Evolutionary conservation across 306 rosid genomes (phyloP).

Genomic region (Macrotyloma uniflorum): DNA sequence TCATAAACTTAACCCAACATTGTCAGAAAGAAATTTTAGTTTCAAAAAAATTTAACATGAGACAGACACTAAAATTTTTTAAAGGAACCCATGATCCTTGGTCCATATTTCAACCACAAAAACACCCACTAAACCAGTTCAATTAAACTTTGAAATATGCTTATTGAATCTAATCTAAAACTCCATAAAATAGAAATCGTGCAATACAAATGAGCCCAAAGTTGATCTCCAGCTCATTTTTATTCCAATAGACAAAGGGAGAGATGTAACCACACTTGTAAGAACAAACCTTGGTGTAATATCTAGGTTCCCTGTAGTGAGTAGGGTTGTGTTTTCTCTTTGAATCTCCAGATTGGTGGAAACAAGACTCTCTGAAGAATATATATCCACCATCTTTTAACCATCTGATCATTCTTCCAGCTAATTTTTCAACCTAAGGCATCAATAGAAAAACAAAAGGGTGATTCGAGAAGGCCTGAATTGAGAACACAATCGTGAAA

Average conservation of each 20-base stretch:
- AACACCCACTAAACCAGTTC: constrained; percentile 9
- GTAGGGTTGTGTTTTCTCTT: constrained; percentile 93
- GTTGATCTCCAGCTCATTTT: constrained; percentile 11
- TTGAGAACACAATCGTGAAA: constrained; percentile 19
- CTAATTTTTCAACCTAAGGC: constrained; percentile 70
- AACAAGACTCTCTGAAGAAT: constrained; percentile 96
- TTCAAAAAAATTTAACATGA: constrained; percentile 2
- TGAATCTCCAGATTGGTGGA: constrained; percentile 96
- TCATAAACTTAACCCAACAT: not conserved
- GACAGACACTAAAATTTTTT: not conserved
- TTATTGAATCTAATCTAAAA: constrained; percentile 11
- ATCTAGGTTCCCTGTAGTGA: constrained; percentile 94
- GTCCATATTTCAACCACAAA: not conserved
- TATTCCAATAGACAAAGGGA: constrained; percentile 16
- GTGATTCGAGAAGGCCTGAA: not conserved
- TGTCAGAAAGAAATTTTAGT: constrained; percentile 5
- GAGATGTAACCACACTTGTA: not conserved
- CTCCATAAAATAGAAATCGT: constrained; percentile 8
- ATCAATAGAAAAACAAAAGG: constrained; percentile 3
- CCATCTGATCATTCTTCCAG: constrained; percentile 86
- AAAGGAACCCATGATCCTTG: constrained; percentile 15
- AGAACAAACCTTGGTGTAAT: constrained; percentile 81
- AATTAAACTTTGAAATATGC: not conserved
- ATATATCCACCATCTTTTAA: constrained; percentile 80
- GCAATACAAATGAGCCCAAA: constrained; percentile 15